Evolutionary conservation across 164 flowering plant genomes (phyloP), one percentile per base, ranked within the genome.

Genomic region (Nymphaea thermarum): DNA sequence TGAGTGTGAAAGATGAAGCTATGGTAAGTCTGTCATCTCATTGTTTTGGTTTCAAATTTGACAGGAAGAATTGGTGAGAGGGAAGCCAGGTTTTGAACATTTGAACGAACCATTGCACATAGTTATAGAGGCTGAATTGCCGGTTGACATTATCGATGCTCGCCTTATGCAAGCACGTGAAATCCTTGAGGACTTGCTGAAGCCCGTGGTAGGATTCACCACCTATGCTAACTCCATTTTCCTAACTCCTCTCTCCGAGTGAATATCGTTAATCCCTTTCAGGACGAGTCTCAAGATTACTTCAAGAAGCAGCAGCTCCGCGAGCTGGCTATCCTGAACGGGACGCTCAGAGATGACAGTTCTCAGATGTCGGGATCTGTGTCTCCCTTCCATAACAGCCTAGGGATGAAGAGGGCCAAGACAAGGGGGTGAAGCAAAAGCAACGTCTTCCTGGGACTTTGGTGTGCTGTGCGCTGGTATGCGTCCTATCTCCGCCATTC

Each of bases 361-460:
- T 88, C 97, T n/a, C 92, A 89, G 59, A 85, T 90, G 90, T 79
- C 96, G n/a, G 90, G 97, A 55, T 89, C 99, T 5, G 86, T 89
- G 2, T 95, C 99, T 55, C 99, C 98, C 55, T 95, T 89, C 84
- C 77, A 91, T 73, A 87, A 85, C 88, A 92, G 96, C 79, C 93
- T 92, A 5, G 97, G 97, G 6, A 85, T 95, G 95, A 95, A 93
- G 79, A 89, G 98, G 79, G 98, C 98, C 57, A 93, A 93, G 79
- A 93, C 98, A 41, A 80, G 86, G 84, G 94, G 88, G 76, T 90
- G 42, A 62, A 17, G 64, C 36, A 62, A 62, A 41, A 25, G 16
- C 42, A 62, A 15, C 15, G 57, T 10, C 14, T 8, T 15, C 14
- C 57, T 51, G 57, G 8, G 8, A 51, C 57, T 51, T 8, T 10